phyloP scores from a whole-genome alignment of 208 protist species.

The Crithidia thermophila region DNA sequence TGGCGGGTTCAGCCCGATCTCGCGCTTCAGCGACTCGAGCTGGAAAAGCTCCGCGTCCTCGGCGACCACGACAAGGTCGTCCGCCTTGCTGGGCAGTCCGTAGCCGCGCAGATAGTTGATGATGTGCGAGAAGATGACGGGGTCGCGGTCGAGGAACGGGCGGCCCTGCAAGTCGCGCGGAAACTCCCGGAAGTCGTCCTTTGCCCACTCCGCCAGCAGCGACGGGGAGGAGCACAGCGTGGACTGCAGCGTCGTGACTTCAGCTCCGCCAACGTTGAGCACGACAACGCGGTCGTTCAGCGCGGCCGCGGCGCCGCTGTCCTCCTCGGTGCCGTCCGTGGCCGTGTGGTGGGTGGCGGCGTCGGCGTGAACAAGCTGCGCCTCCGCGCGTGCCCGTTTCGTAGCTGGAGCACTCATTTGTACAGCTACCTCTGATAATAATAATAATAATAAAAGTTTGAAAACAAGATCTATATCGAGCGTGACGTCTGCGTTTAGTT shows the following conservation, averaged over 20 bases:
- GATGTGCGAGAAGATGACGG: constrained; percentile 72
- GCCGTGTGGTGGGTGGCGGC: constrained; percentile 5
- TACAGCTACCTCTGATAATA: not conserved
- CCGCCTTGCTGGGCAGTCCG: constrained; percentile 59
- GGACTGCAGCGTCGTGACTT: constrained; percentile 68
- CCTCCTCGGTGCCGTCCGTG: constrained; percentile 8
- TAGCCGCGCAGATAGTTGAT: constrained; percentile 90
- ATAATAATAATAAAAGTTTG: not conserved
- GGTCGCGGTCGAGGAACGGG: constrained; percentile 88
- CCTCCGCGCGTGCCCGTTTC: constrained; percentile 19
- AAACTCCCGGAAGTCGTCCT: constrained; percentile 62
- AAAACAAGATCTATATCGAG: constrained; percentile 31
- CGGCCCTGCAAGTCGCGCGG: constrained; percentile 73
- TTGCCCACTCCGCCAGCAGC: constrained; percentile 59
- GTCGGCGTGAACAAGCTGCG: constrained; percentile 11
- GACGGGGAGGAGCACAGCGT: constrained; percentile 75
- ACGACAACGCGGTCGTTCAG: constrained; percentile 38
- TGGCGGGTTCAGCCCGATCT: constrained; percentile 56
- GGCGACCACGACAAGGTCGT: constrained; percentile 70
- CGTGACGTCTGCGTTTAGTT: too few species aligned
- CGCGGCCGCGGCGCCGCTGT: constrained; percentile 9
- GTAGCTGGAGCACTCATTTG: constrained; percentile 17
- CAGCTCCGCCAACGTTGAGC: constrained; percentile 79
- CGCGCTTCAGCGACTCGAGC: constrained; percentile 48
- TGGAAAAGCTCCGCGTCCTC: constrained; percentile 79